These are phyloP conservation scores for Vanrija pseudolonga DNA, from an alignment of 1,284 basidiomycete genomes.

Conservation along the genomic window DNA sequence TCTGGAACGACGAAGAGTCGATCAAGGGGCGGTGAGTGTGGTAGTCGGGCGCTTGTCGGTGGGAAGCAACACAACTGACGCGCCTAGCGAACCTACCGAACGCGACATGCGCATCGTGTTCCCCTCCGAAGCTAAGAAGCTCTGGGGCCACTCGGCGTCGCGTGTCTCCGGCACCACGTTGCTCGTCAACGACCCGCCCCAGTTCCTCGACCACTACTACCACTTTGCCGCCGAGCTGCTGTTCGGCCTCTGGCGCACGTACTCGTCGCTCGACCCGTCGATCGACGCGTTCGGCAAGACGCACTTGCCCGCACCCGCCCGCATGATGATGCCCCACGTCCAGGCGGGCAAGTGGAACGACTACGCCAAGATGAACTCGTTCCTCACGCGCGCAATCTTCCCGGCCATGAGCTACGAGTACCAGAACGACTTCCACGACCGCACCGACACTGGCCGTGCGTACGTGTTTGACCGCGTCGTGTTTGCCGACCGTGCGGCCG, in stretches of 20 bases:
- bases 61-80: conserved; percentile 3
- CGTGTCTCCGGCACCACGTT: conserved; percentile 45
- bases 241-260: conserved; percentile 83
- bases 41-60: neutral
- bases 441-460: conserved; percentile 62
- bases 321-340: conserved; percentile 69
- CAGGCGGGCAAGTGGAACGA: conserved; percentile 77
- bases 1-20: conserved; percentile 50
- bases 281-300: conserved; percentile 62
- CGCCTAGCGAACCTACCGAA: conserved; percentile 59
- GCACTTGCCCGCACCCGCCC: conserved; percentile 64
- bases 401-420: conserved; percentile 61
- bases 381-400: conserved; percentile 70
- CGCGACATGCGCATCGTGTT: conserved; percentile 72
- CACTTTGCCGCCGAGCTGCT: conserved; percentile 78
- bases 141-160: conserved; percentile 59
- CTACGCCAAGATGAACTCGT: conserved; percentile 65
- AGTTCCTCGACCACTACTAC: conserved; percentile 62
- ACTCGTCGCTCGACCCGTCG: conserved; percentile 68
- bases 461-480: conserved; percentile 79
- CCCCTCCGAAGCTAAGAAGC: conserved; percentile 60
- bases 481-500: conserved; percentile 74
- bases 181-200: conserved; percentile 72
- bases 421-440: conserved; percentile 57
- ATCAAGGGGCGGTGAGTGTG: conserved; percentile 45